These are phyloP conservation scores for Trichoderma reesei DNA, from an alignment of 495 filamentous ascomycete genomes.

Conservation along the genomic window DNA sequence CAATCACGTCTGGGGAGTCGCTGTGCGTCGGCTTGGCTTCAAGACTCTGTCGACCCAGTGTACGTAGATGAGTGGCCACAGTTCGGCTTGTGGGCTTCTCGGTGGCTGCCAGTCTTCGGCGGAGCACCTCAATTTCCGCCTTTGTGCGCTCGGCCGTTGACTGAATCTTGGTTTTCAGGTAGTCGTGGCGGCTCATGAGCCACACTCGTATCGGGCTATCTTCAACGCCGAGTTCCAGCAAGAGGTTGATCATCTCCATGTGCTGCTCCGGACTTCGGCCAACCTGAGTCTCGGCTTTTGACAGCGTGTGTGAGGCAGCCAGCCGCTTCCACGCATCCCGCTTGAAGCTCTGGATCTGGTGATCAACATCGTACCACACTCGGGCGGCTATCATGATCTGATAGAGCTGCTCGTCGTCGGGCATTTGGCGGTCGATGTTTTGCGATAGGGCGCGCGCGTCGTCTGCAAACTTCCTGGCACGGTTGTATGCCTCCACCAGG, in stretches of 20 bases:
- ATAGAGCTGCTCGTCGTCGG: slow-evolving; percentile 63
- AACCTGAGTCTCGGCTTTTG: slow-evolving; percentile 31
- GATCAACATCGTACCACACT: slow-evolving; percentile 89
- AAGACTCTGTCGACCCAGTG: slow-evolving; percentile 52
- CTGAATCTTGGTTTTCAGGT: slow-evolving; percentile 73
- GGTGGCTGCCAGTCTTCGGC: slow-evolving; percentile 63
- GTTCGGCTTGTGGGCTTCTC: slow-evolving; percentile 59
- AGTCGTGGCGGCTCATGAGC: slow-evolving; percentile 80
- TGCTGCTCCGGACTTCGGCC: slow-evolving; percentile 62
- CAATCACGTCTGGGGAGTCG: slow-evolving; percentile 67
- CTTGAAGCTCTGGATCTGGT: slow-evolving; percentile 77
- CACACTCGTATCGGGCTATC: slow-evolving; percentile 95
- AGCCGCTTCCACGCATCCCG: slow-evolving; percentile 77
- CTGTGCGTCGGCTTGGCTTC: slow-evolving; percentile 45
- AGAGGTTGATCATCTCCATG: slow-evolving; percentile 77
- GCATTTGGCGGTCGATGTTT: slow-evolving; percentile 42
- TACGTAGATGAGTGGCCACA: slow-evolving; percentile 62
- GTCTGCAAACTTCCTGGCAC: slow-evolving; percentile 64
- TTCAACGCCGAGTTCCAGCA: slow-evolving; percentile 84
- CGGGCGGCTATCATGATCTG: slow-evolving; percentile 78
- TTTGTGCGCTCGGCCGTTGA: slow-evolving; percentile 70
- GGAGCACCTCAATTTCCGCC: slow-evolving; percentile 83
- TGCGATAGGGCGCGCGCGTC: slow-evolving; percentile 56
- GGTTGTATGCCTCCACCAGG: slow-evolving; percentile 75
- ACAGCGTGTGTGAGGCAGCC: slow-evolving; percentile 41